Evolutionary conservation across 495 filamentous ascomycete genomes (phyloP).

Genomic region (Podospora conica): DNA sequence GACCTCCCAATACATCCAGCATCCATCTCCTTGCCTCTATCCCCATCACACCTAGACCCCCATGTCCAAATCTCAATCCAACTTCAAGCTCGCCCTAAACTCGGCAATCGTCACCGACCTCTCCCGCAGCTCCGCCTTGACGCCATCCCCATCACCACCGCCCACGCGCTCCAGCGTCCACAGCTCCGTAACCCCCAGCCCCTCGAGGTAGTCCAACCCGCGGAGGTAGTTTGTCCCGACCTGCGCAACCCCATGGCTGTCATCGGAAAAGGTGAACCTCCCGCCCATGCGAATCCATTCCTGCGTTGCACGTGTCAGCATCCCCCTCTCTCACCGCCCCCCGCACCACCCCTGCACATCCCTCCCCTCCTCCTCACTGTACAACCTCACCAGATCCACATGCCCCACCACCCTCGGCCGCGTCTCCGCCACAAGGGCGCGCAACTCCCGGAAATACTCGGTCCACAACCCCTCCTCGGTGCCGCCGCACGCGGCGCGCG

Average conservation of each 20-base stretch:
- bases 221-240: slow-evolving; percentile 53
- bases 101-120: slow-evolving; percentile 26
- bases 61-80: not conserved
- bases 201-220: slow-evolving; percentile 51
- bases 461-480: slow-evolving; percentile 68
- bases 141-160: slow-evolving; percentile 7
- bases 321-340: slow-evolving; percentile 59
- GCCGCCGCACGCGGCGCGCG: slow-evolving; percentile 9
- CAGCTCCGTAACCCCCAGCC: slow-evolving; percentile 42
- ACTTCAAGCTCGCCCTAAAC: slow-evolving; percentile 28
- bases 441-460: slow-evolving; percentile 82
- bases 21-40: not conserved
- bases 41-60: not conserved
- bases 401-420: slow-evolving; percentile 81
- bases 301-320: slow-evolving; percentile 9
- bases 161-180: slow-evolving; percentile 40
- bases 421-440: slow-evolving; percentile 67
- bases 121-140: slow-evolving; percentile 28
- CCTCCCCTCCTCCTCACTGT: slow-evolving; percentile 59
- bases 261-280: slow-evolving; percentile 80
- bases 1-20: too few species aligned
- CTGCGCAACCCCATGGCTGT: slow-evolving; percentile 81
- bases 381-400: slow-evolving; percentile 83
- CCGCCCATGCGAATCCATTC: slow-evolving; percentile 56
- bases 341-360: slow-evolving; percentile 59